A percentile compares a stretch with the other conserved stretches of the same genome.
These are phyloP conservation scores for Bolboschoenus planiculmis DNA, from an alignment of 176 grass and related monocot species.

Conservation along the genomic window DNA sequence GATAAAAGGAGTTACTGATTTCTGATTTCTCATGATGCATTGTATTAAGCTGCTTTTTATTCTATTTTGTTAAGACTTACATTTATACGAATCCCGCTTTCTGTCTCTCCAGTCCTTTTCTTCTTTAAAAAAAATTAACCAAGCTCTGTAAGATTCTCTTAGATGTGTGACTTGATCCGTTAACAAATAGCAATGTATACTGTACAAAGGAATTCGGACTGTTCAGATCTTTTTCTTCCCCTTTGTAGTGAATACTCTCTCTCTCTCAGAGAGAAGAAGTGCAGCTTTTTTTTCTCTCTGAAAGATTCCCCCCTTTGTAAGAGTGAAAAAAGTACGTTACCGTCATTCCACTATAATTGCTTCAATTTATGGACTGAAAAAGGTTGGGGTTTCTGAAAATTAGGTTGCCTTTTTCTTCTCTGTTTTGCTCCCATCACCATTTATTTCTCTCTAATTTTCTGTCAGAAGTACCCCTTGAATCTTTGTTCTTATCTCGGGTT, in stretches of 20 bases:
- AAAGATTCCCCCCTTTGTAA: slow-evolving; percentile 5
- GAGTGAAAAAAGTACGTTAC: no score
- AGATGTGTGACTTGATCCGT: not conserved
- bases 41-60: not conserved
- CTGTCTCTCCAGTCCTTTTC: slow-evolving; percentile 11
- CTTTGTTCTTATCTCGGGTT: not conserved
- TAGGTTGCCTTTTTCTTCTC: not conserved
- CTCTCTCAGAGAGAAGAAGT: slow-evolving; percentile 31
- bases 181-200: not conserved
- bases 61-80: not conserved
- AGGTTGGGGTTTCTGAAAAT: slow-evolving; percentile 15
- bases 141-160: slow-evolving; percentile 18
- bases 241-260: not conserved
- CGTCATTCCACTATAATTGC: slow-evolving; percentile 20
- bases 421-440: slow-evolving; percentile 4
- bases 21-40: not conserved
- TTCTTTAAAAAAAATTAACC: not conserved
- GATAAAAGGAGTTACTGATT: slow-evolving; percentile 4
- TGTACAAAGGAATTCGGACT: not conserved
- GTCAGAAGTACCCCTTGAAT: not conserved
- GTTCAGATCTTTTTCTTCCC: not conserved
- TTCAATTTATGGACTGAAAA: slow-evolving; percentile 15
- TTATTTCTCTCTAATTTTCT: not conserved
- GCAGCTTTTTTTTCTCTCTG: slow-evolving; percentile 18
- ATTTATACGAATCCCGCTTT: not conserved